Evolutionary conservation across 805 yeast genomes (phyloP).

Genomic region (Ogataea paraovalis): DNA sequence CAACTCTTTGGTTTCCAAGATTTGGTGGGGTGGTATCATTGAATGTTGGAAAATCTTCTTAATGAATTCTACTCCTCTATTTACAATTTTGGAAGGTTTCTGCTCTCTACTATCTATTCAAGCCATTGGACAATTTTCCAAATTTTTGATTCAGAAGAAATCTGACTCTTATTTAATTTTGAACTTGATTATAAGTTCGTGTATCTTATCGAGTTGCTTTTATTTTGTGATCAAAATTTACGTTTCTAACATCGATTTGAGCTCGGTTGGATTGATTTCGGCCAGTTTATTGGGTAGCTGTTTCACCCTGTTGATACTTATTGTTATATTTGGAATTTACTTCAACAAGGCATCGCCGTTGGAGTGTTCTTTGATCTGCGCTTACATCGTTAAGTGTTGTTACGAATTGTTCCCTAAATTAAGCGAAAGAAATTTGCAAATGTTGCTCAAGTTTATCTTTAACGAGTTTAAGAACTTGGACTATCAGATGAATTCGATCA

Average conservation of each 20-base stretch:
- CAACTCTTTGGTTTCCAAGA: conserved; percentile 14
- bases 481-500: conserved; percentile 28
- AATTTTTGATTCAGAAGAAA: conserved; percentile 57
- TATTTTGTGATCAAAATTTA: conserved; percentile 83
- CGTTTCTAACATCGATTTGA: conserved; percentile 62
- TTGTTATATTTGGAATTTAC: conserved; percentile 80
- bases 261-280: conserved; percentile 59
- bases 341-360: conserved; percentile 85
- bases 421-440: conserved; percentile 42
- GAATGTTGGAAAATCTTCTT: conserved; percentile 69
- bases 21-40: conserved; percentile 40
- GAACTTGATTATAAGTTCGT: conserved; percentile 67
- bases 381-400: conserved; percentile 88
- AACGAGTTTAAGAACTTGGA: conserved; percentile 33
- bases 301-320: conserved; percentile 65
- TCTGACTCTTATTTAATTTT: conserved; percentile 79
- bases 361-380: conserved; percentile 80
- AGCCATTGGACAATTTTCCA: conserved; percentile 78
- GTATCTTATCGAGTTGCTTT: conserved; percentile 68
- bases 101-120: conserved; percentile 91
- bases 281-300: conserved; percentile 87
- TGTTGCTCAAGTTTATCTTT: conserved; percentile 32
- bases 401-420: conserved; percentile 91
- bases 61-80: conserved; percentile 80
- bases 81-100: conserved; percentile 88